Evolutionary conservation across 2,329 filamentous ascomycete genomes (phyloP).

Genomic region (Erysiphe pulchra): DNA sequence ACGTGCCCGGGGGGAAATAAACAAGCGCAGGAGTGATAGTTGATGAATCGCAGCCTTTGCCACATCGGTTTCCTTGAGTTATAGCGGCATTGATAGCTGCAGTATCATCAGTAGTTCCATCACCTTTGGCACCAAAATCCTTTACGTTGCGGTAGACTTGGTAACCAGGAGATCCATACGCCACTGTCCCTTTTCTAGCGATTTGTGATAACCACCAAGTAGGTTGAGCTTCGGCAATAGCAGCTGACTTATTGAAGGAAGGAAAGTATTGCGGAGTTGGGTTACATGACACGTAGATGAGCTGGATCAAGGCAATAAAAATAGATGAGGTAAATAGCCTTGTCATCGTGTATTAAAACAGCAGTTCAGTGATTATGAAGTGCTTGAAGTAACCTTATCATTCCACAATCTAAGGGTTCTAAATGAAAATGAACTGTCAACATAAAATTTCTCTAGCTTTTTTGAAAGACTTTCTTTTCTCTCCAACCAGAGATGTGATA

Average conservation of each 20-base stretch:
- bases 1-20: slow-evolving; percentile 77
- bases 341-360: too few relatives aligned
- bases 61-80: slow-evolving; percentile 53
- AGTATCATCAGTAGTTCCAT: slow-evolving; percentile 54
- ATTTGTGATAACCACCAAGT: slow-evolving; percentile 13
- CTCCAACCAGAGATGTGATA: too few relatives aligned
- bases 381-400: too few relatives aligned
- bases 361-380: too few relatives aligned
- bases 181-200: slow-evolving; percentile 11
- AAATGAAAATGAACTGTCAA: too few relatives aligned
- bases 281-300: slow-evolving; percentile 8
- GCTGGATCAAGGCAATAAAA: slow-evolving; percentile 10
- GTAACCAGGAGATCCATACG: slow-evolving; percentile 24
- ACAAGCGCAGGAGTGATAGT: slow-evolving; percentile 68
- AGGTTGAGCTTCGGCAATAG: slow-evolving; percentile 3
- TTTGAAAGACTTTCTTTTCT: too few relatives aligned
- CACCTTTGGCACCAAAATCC: slow-evolving; percentile 48
- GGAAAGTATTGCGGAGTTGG: slow-evolving; percentile 6
- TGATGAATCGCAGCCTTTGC: slow-evolving; percentile 53
- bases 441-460: too few relatives aligned
- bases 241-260: not conserved
- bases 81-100: slow-evolving; percentile 67
- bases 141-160: slow-evolving; percentile 54
- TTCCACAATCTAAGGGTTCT: too few relatives aligned
- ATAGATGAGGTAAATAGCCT: too few relatives aligned